Evolutionary conservation across 257 asterid species (phyloP), one percentile per base, ranked within the genome.

Genomic region (Craterostigma plantagineum): DNA sequence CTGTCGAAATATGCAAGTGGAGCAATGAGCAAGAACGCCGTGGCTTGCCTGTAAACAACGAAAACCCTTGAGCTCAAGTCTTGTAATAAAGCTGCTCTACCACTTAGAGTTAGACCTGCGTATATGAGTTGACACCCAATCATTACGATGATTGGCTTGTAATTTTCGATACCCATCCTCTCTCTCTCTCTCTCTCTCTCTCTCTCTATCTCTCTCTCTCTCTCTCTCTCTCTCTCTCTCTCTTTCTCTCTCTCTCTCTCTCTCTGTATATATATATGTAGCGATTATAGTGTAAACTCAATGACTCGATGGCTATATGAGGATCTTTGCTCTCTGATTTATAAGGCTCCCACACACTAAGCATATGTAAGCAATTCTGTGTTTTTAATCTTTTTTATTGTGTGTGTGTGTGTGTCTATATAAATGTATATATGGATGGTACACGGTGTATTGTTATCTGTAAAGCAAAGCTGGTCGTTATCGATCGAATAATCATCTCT

Each of bases 41-140:
- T 16, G 18, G 44, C 49, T 50, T 81, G 93, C 16, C 82, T 53
- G 60, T 81, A 81, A 34, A 67, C 73, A 16, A 77, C 91, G 58
- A 71, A 81, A 12, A 73, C 78, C 38, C 73, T 60, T 9, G 86
- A 59, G 55, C 76, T 77, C 54, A 71, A 56, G 27, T 71, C 82
- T 56, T 77, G 35, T 43, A 57, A 35, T 36, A 81, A 63, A 15
- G 77, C 64, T 45, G 45, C 57, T 46, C 79, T 65, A 4, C 56
- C 50, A 16, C 49, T 54, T 0, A 80, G 55, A 37, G 72, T 65
- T 8, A 60, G 33, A 43, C 55, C 73, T 53, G 82, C 50, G 57
- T 73, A 69, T 27, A 73, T 34, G 16, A 71, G 54, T 36, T 81
- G 93, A 46, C 79, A 53, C 5, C 35, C 60, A 0, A 69, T 49